These are phyloP conservation scores for Flaveria floridana DNA, from an alignment of 140 eudicot genomes.

Conservation along the genomic window DNA sequence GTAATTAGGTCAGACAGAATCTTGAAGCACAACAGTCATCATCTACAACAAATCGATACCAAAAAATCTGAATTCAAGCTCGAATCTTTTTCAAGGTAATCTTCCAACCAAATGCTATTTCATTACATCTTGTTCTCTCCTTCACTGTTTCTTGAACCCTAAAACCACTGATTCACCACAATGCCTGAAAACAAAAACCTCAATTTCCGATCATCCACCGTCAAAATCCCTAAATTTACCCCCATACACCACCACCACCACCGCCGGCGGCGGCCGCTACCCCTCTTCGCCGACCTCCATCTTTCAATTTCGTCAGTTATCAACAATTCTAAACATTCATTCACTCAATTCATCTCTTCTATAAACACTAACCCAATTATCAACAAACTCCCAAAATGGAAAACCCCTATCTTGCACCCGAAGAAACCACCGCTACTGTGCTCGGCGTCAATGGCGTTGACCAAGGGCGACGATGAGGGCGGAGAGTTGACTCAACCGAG, in stretches of 20 bases:
- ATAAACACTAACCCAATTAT: conserved; percentile 15
- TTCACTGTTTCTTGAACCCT: too few species aligned
- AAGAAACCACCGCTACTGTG: conserved; percentile 38
- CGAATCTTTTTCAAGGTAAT: too few species aligned
- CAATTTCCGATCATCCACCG: conserved; percentile 31
- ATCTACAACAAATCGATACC: too few species aligned
- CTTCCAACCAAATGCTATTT: too few species aligned
- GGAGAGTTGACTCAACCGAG: conserved; percentile 34
- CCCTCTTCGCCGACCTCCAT: conserved; percentile 32
- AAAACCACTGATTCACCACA: conserved; percentile 9
- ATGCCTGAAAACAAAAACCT: conserved; percentile 44
- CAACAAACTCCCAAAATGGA: conserved; percentile 22
- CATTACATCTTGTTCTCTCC: too few species aligned
- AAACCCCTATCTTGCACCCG: conserved; percentile 22
- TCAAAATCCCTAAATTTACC: conserved; percentile 37
- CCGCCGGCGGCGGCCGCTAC: conserved; percentile 22
- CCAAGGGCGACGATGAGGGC: conserved; percentile 44
- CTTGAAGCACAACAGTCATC: too few species aligned
- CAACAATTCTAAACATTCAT: conserved; percentile 38
- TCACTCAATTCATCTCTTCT: conserved; percentile 44
- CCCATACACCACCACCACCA: conserved; percentile 32
- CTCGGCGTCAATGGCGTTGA: conserved; percentile 58
- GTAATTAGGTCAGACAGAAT: too few species aligned
- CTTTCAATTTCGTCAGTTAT: conserved; percentile 34
- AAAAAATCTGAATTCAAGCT: too few species aligned